A percentile compares a stretch with the other conserved stretches of the same genome.
These are phyloP conservation scores for Candida endomychidarum DNA, from an alignment of 805 yeast species.

Conservation along the genomic window DNA sequence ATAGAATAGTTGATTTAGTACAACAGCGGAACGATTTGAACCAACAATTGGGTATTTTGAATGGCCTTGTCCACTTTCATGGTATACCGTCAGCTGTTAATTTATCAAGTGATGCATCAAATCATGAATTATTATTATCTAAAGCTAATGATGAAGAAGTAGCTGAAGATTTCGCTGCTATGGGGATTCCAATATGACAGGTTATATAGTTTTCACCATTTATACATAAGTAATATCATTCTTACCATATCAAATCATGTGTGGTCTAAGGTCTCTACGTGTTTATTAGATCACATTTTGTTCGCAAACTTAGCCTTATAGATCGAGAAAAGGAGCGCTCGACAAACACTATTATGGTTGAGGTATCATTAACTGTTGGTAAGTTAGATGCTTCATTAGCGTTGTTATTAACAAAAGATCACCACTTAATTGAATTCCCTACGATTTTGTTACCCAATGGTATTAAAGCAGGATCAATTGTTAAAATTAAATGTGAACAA, in stretches of 20 bases:
- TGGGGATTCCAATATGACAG: conserved; percentile 43
- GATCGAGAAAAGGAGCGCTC: conserved; percentile 2
- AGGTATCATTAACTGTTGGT: conserved; percentile 92
- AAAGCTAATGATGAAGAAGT: conserved; percentile 72
- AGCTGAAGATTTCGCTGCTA: conserved; percentile 64
- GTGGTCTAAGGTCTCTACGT: too few species aligned
- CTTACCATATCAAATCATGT: too few species aligned
- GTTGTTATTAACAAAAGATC: conserved; percentile 82
- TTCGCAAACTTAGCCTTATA: not conserved
- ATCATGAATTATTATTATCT: conserved; percentile 41
- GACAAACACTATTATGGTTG: conserved; percentile 65
- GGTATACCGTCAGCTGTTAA: conserved; percentile 81
- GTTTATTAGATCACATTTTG: too few species aligned
- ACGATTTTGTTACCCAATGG: conserved; percentile 88
- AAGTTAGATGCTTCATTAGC: conserved; percentile 95
- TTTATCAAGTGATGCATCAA: conserved; percentile 31
- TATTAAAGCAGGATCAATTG: conserved; percentile 88
- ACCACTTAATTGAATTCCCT: conserved; percentile 95
- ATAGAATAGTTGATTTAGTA: conserved; percentile 46
- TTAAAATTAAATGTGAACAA: conserved; percentile 79
- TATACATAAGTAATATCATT: too few species aligned
- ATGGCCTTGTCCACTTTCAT: conserved; percentile 63
- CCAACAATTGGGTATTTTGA: conserved; percentile 67
- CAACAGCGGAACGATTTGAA: conserved; percentile 64
- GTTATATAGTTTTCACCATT: not conserved